phyloP scores from a whole-genome alignment of 768 basidiomycete genomes.

The Mycena sanguinolenta region DNA sequence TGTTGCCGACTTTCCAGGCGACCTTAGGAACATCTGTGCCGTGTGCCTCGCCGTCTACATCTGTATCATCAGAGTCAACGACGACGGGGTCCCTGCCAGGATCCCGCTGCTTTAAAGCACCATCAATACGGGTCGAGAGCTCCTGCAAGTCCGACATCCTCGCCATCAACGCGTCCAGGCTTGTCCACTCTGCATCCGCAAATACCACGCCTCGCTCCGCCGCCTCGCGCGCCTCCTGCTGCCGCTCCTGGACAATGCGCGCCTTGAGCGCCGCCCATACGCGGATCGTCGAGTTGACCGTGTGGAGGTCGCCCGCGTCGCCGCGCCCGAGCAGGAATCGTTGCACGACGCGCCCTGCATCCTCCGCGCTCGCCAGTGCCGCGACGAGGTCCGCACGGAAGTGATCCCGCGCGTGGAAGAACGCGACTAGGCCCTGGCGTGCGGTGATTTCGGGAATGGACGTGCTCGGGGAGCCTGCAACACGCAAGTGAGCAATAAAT shows the following conservation, averaged over 20 bases:
- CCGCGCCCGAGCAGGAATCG: slow-evolving; percentile 80
- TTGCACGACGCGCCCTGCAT: slow-evolving; percentile 82
- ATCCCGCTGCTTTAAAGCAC: slow-evolving; percentile 56
- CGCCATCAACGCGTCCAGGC: slow-evolving; percentile 65
- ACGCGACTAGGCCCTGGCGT: slow-evolving; percentile 82
- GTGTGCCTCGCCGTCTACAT: slow-evolving; percentile 33
- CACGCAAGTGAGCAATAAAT: background rate
- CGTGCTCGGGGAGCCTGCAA: slow-evolving; percentile 86
- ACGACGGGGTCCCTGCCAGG: slow-evolving; percentile 34
- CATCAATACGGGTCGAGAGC: slow-evolving; percentile 70
- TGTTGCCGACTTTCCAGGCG: slow-evolving; percentile 47
- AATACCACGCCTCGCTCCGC: slow-evolving; percentile 31
- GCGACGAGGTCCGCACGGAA: slow-evolving; percentile 74
- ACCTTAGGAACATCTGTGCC: slow-evolving; percentile 27
- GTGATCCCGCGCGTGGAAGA: slow-evolving; percentile 72
- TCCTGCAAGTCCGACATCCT: slow-evolving; percentile 63
- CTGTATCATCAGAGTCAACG: slow-evolving; percentile 41
- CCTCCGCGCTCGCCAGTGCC: slow-evolving; percentile 71
- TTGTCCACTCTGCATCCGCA: slow-evolving; percentile 63
- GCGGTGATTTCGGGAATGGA: slow-evolving; percentile 78
- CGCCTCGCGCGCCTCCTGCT: slow-evolving; percentile 59
- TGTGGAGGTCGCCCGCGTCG: slow-evolving; percentile 72
- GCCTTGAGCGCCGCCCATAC: slow-evolving; percentile 68
- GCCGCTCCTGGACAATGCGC: slow-evolving; percentile 68
- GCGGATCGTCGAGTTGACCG: slow-evolving; percentile 72